Percentiles rank a stretch among this genome's conserved stretches.
Evolutionary conservation across 306 rosid genomes (phyloP).

Genomic region (Quercus berberidifolia): DNA sequence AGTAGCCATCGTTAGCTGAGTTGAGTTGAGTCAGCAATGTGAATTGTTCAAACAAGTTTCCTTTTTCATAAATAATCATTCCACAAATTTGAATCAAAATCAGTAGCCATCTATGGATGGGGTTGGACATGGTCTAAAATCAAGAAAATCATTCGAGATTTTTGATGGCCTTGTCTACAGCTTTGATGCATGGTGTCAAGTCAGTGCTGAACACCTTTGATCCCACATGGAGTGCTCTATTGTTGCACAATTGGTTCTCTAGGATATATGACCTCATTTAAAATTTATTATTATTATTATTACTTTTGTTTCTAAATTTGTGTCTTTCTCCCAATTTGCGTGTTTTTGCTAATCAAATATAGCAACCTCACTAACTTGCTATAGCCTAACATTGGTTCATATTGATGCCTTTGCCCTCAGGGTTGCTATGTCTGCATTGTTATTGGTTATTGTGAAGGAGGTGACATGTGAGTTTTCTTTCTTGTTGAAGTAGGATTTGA

Average conservation of each 20-base stretch:
- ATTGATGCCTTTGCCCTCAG: conserved; percentile 46
- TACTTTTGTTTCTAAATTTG: background rate
- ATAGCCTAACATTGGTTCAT: conserved; percentile 18
- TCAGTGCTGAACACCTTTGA: background rate
- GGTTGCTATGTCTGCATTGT: conserved; percentile 99
- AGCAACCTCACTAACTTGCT: conserved; percentile 4
- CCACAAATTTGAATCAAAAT: background rate
- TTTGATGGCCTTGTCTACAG: conserved; percentile 4
- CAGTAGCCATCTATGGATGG: background rate
- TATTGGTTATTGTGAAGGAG: conserved; percentile 92
- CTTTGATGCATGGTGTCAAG: background rate
- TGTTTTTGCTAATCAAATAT: conserved; percentile 1
- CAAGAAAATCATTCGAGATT: background rate
- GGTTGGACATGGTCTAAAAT: background rate
- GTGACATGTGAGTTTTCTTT: conserved; percentile 78
- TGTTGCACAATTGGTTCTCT: background rate
- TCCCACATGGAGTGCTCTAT: background rate
- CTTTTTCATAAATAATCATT: background rate
- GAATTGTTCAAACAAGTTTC: too few relatives aligned
- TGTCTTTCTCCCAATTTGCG: background rate
- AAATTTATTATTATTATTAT: background rate
- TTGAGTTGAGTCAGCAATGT: background rate
- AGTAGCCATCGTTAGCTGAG: background rate
- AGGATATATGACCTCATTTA: background rate
- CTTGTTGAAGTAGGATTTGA: conserved; percentile 1